Evolutionary conservation across 768 basidiomycete species (phyloP).

Genomic region (Collybiopsis luxurians): DNA sequence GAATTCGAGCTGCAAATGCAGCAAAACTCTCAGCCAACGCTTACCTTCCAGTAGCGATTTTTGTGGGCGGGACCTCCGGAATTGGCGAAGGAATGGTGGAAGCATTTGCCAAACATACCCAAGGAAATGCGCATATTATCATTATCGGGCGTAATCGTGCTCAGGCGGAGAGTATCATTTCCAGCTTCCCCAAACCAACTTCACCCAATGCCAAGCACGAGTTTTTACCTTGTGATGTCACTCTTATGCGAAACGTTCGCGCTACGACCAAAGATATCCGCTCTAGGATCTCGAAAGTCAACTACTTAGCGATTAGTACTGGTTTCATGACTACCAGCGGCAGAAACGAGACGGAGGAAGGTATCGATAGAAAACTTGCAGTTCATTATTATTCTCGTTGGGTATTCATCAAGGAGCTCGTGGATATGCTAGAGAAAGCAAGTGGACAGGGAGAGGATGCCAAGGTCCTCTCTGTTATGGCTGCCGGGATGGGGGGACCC

Average conservation of each 20-base stretch:
- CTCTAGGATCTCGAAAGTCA: slow-evolving; percentile 26
- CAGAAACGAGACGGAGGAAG: slow-evolving; percentile 29
- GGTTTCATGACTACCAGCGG: slow-evolving; percentile 22
- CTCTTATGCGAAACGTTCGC: slow-evolving; percentile 32
- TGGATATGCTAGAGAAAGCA: slow-evolving; percentile 20
- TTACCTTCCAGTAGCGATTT: slow-evolving; percentile 17
- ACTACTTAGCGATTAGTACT: slow-evolving; percentile 27
- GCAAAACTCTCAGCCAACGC: slow-evolving; percentile 7
- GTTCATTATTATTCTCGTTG: slow-evolving; percentile 31
- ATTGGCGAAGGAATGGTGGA: slow-evolving; percentile 33
- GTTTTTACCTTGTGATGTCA: slow-evolving; percentile 36
- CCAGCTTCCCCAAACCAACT: slow-evolving; percentile 24
- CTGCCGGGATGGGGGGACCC: slow-evolving; percentile 18
- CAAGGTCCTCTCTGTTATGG: slow-evolving; percentile 28
- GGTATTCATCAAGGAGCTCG: slow-evolving; percentile 30
- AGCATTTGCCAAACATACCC: slow-evolving; percentile 32
- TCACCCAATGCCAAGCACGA: slow-evolving; percentile 21
- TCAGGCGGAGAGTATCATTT: slow-evolving; percentile 31
- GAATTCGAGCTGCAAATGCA: slow-evolving; percentile 16
- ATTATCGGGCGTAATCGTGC: slow-evolving; percentile 33
- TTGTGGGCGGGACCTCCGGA: slow-evolving; percentile 24
- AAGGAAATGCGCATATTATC: slow-evolving; percentile 39
- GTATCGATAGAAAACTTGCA: slow-evolving; percentile 29
- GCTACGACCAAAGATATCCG: slow-evolving; percentile 23
- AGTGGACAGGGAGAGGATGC: slow-evolving; percentile 20